These are phyloP conservation scores for Alternaria brassicae DNA, from an alignment of 2,329 filamentous ascomycete species.

Conservation along the genomic window DNA sequence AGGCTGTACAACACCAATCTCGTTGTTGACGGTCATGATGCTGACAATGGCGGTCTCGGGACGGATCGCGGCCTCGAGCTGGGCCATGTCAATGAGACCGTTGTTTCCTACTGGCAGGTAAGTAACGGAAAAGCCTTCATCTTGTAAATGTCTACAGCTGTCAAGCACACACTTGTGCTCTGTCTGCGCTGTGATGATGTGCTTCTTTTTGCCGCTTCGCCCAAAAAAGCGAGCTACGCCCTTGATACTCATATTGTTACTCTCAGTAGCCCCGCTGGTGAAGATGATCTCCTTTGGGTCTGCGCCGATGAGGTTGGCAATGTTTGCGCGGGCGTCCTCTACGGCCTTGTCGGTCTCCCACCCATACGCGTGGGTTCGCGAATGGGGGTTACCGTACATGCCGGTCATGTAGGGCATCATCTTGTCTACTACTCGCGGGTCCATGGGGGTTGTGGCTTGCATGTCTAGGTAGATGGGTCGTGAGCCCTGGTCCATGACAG, in stretches of 20 bases:
- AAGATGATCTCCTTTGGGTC: conserved; percentile 99
- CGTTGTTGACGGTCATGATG: conserved; percentile 99
- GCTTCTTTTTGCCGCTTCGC: conserved; percentile 92
- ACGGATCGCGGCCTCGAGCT: conserved; percentile 86
- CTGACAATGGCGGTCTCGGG: conserved; percentile 92
- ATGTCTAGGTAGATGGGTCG: conserved; percentile 97
- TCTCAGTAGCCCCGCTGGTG: conserved; percentile 96
- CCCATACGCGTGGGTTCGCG: conserved; percentile 94
- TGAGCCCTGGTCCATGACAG: conserved; percentile 89
- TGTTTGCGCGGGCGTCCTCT: conserved; percentile 81
- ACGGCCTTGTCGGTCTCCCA: conserved; percentile 98
- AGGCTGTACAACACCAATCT: conserved; percentile 99
- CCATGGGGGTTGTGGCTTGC: conserved; percentile 95
- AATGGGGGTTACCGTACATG: conserved; percentile 96
- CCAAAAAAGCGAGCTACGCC: conserved; percentile 96
- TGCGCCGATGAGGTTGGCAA: conserved; percentile 88
- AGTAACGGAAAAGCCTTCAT: conserved; percentile 96
- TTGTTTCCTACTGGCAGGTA: conserved; percentile 89
- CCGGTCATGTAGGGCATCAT: conserved; percentile 96
- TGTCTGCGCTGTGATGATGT: conserved; percentile 96
- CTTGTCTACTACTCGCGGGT: conserved; percentile 91
- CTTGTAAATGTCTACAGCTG: conserved; percentile 94
- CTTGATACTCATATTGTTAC: conserved; percentile 99
- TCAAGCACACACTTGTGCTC: conserved; percentile 99
- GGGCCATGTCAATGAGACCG: conserved; percentile 82